phyloP scores from a whole-genome alignment of 2,329 filamentous ascomycete species.

The Lasiodiplodia theobromae region DNA sequence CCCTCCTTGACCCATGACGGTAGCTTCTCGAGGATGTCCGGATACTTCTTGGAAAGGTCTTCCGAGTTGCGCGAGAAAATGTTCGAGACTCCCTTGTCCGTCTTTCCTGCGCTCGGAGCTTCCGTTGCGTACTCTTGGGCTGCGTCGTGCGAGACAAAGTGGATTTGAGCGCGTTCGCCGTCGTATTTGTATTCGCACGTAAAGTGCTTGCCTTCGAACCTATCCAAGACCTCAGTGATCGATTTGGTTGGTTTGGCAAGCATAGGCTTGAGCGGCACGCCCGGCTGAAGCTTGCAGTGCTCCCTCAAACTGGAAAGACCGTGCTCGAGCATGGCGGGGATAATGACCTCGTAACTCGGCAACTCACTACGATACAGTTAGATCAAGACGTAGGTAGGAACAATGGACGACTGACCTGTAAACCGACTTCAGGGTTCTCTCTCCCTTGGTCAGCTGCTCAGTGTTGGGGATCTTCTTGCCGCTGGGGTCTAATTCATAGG shows the following conservation, averaged over 20 bases:
- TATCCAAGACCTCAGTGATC: constrained; percentile 95
- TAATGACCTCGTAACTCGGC: constrained; percentile 92
- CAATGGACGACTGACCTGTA: constrained; percentile 66
- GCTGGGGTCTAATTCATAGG: constrained; percentile 77
- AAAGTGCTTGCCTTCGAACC: constrained; percentile 93
- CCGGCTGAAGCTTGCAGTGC: constrained; percentile 88
- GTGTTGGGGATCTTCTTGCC: constrained; percentile 73
- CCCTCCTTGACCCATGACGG: constrained; percentile 87
- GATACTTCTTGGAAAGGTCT: constrained; percentile 96
- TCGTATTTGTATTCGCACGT: constrained; percentile 99
- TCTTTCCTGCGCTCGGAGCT: constrained; percentile 68
- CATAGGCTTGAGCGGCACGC: constrained; percentile 97
- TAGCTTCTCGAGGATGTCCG: constrained; percentile 89
- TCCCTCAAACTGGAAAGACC: constrained; percentile 84
- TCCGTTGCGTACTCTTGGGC: constrained; percentile 69
- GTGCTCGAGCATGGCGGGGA: constrained; percentile 85
- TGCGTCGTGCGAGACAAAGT: constrained; percentile 88
- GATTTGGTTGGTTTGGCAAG: constrained; percentile 98
- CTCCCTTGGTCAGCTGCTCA: constrained; percentile 80
- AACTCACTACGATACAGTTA: constrained; percentile 71
- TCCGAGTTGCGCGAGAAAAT: constrained; percentile 99
- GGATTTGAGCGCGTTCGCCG: constrained; percentile 96
- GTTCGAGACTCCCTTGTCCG: constrained; percentile 77
- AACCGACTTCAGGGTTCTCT: constrained; percentile 85
- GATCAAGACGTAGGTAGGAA: constrained; percentile 26